Evolutionary conservation across 1,284 basidiomycete genomes (phyloP), one percentile per base, ranked within the genome.

Genomic region (Trametes sp.): DNA sequence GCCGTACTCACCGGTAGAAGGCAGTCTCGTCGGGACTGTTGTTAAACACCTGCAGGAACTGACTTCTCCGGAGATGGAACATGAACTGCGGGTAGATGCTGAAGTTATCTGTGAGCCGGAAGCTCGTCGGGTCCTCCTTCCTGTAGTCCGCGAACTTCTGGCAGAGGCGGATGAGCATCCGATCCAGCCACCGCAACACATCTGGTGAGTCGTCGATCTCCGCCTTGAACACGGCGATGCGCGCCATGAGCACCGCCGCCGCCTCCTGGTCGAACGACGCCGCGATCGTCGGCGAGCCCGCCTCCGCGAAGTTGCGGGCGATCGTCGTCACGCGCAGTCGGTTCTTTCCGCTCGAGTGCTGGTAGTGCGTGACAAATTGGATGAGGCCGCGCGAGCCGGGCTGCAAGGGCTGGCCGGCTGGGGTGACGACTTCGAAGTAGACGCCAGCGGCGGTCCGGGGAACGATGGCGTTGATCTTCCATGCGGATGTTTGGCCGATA

Each of bases 41-140:
- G 82, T 99, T 99, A 81, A 99, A 99, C 59, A 99, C 97, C 80
- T 99, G 98, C 77, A 99, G 83, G 84, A 99, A 99, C 80, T 99
- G 97, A 82, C 93, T 95, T 75, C 98, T 83, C 62, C 98, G 87
- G 64, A 99, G 80, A 79, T 99, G 98, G 91, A 99, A 99, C 98
- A 99, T 99, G 83, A 99, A 99, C 77, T 99, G 98, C 35, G 98
- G 98, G 78, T 99, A 99, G 73, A 99, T 99, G 77, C 93, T 95
- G 79, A 99, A 99, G 78, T 97, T 97, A 73, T 98, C 96, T 64
- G 89, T 85, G 68, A 99, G 82, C 67, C 96, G 85, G 87, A 99
- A 99, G 76, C 91, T 94, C 54, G 91, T 88, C 4, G 97, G 94
- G 74, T 99, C 98, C 79, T 99, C 98, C 81, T 99, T 99, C 73